Evolutionary conservation across 2,329 filamentous ascomycete genomes (phyloP), one percentile per base, ranked within the genome.

Genomic region (Huntiella omanensis): DNA sequence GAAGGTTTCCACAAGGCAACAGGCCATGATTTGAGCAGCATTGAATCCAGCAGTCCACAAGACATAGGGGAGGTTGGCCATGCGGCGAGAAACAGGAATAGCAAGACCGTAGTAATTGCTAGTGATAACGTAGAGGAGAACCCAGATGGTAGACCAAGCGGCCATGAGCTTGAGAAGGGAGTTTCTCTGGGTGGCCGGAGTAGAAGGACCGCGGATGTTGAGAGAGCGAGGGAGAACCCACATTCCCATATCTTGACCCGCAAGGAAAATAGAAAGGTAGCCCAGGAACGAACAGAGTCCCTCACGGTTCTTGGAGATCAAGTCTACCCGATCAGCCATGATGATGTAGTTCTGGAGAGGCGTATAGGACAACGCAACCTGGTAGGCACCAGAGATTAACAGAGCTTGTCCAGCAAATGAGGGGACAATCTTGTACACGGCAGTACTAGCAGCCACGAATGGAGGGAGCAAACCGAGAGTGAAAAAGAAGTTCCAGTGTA

Each of bases 401-500:
- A 93, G 64, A 0, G 84, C 77, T 22, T 95, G 69, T 1, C 73
- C 66, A 12, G 85, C 80, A 56, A 85, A 88, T 1, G 83, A 88
- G 3, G 83, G 82, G 3, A 93, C 62, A 47, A 81, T 57, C 12
- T 70, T 67, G 49, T 88, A 73, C 0, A 78, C 64, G 1, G 80
- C 73, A 58, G 92, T 83, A 50, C 88, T 83, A 0, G 91, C 60
- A 22, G 88, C 86, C 45, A 93, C 77, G 55, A 93, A 93, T 1
- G 87, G 87, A 1, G 88, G 85, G 17, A 98, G 65, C 41, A 95
- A 73, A 4, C 78, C 87, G 7, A 98, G 69, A 0, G 91, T 98
- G 63, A 96, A 96, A 70, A 98, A 98, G 62, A 98, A 98, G 61
- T 98, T 98, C 91, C 91, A 98, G 61, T 98, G 91, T 7, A 98